phyloP scores from a whole-genome alignment of 2,329 filamentous ascomycete species.

The Eurotiales sp. region DNA sequence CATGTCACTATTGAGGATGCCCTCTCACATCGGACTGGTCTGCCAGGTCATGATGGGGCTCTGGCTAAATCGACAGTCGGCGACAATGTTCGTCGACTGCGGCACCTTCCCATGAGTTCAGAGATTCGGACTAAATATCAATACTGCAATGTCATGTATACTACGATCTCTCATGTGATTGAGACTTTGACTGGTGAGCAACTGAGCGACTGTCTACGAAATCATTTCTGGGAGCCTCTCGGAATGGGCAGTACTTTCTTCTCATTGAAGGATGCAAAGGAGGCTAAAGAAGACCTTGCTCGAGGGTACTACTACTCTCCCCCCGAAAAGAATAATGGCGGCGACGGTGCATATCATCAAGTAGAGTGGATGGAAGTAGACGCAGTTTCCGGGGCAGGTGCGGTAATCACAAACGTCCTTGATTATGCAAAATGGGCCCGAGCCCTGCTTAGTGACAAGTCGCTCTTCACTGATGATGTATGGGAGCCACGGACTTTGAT shows the following conservation, averaged over 20 bases:
- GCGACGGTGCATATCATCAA: neutral
- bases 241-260: constrained; percentile 39
- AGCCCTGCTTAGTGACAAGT: constrained; percentile 41
- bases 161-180: constrained; percentile 43
- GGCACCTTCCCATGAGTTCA: constrained; percentile 40
- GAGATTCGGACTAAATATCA: constrained; percentile 42
- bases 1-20: constrained; percentile 28
- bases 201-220: constrained; percentile 29
- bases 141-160: constrained; percentile 55
- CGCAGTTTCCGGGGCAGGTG: constrained; percentile 17
- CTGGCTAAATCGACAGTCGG: constrained; percentile 19
- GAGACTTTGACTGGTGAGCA: constrained; percentile 38
- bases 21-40: constrained; percentile 28
- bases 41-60: constrained; percentile 22
- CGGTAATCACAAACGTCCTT: constrained; percentile 29
- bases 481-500: neutral
- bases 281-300: constrained; percentile 21
- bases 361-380: constrained; percentile 1
- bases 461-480: constrained; percentile 18
- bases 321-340: neutral
- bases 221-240: constrained; percentile 38
- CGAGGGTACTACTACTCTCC: constrained; percentile 23
- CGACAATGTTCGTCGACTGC: constrained; percentile 39
- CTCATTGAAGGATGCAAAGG: constrained; percentile 29
- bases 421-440: constrained; percentile 50